phyloP scores from a whole-genome alignment of 306 rosid species.

The Cucumis hystrix region DNA sequence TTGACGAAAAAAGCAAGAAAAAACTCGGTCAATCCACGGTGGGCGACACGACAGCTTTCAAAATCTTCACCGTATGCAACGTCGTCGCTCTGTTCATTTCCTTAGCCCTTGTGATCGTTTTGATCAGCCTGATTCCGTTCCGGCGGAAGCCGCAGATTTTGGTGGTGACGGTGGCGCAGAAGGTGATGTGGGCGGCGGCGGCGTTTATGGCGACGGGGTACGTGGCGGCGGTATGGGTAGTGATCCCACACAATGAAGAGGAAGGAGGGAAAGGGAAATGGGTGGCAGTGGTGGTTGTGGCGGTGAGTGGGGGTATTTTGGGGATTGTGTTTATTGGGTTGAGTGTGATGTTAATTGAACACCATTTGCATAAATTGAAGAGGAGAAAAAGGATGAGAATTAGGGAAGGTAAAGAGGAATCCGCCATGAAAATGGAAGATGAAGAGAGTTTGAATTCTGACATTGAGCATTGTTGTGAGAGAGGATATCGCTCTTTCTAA shows the following conservation, averaged over 20 bases:
- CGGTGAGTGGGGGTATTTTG: constrained; percentile 36
- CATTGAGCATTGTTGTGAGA: constrained; percentile 31
- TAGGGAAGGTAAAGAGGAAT: background rate
- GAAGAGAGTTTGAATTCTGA: constrained; percentile 42
- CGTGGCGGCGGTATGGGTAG: constrained; percentile 61
- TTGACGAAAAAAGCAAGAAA: constrained; percentile 12
- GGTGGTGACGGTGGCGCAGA: constrained; percentile 42
- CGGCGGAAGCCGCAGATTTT: constrained; percentile 33
- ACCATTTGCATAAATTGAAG: constrained; percentile 32
- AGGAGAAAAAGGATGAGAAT: background rate
- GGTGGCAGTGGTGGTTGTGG: constrained; percentile 27
- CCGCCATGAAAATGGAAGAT: background rate
- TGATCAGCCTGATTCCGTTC: constrained; percentile 65
- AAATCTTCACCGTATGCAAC: constrained; percentile 57
- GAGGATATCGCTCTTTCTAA: constrained; percentile 57
- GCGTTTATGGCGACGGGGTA: constrained; percentile 51
- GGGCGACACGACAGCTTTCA: constrained; percentile 40
- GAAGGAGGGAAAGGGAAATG: constrained; percentile 9
- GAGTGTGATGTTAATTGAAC: constrained; percentile 32
- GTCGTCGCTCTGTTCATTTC: constrained; percentile 58
- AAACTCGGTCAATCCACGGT: constrained; percentile 31
- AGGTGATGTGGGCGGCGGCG: constrained; percentile 60
- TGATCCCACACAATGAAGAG: constrained; percentile 27
- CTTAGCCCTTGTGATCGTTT: constrained; percentile 41
- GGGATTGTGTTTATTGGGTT: constrained; percentile 38